A percentile compares a stretch with the other conserved stretches of the same genome.
Conservation (phyloP, 1,284 basidiomycete species). For the Vanrija humicola region DNA sequence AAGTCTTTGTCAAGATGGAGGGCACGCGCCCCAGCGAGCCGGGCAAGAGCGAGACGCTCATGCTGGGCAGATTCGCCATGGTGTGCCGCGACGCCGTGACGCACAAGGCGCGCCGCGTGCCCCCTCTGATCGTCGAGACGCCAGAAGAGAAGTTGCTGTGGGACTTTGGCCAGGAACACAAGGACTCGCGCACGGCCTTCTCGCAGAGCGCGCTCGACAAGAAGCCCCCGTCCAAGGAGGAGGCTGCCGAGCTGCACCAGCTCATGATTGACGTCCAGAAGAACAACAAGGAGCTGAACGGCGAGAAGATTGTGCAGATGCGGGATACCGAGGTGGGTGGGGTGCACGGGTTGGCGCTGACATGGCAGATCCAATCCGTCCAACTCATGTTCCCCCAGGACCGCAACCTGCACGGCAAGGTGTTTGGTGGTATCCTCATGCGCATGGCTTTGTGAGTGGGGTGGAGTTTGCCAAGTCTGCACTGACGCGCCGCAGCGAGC, state of each 20-base stretch:
- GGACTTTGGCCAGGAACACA: constrained; percentile 63
- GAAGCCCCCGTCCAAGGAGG: constrained; percentile 65
- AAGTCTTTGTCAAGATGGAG: constrained; percentile 77
- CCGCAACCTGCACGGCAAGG: constrained; percentile 74
- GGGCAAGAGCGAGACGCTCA: constrained; percentile 55
- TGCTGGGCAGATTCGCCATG: constrained; percentile 68
- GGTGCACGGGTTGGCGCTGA: neutral
- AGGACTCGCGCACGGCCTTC: constrained; percentile 56
- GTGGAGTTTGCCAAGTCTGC: no score
- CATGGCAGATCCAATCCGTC: constrained; percentile 19
- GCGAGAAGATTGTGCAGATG: constrained; percentile 42
- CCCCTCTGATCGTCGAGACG: constrained; percentile 59
- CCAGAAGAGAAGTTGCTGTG: constrained; percentile 63
- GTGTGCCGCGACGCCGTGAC: constrained; percentile 70
- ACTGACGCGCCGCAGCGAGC: constrained; percentile 48
- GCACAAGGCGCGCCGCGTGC: constrained; percentile 62
- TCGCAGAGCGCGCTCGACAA: constrained; percentile 61
- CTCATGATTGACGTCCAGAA: constrained; percentile 59
- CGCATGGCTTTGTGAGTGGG: constrained; percentile 51
- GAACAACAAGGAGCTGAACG: constrained; percentile 24
- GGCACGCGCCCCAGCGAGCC: constrained; percentile 51
- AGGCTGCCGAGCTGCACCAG: constrained; percentile 64
- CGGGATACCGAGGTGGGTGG: constrained; percentile 38
- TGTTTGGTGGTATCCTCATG: constrained; percentile 68
- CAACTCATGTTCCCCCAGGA: constrained; percentile 77